Conservation (phyloP, 495 filamentous ascomycete genomes). For the Aspergillus heteromorphus region DNA sequence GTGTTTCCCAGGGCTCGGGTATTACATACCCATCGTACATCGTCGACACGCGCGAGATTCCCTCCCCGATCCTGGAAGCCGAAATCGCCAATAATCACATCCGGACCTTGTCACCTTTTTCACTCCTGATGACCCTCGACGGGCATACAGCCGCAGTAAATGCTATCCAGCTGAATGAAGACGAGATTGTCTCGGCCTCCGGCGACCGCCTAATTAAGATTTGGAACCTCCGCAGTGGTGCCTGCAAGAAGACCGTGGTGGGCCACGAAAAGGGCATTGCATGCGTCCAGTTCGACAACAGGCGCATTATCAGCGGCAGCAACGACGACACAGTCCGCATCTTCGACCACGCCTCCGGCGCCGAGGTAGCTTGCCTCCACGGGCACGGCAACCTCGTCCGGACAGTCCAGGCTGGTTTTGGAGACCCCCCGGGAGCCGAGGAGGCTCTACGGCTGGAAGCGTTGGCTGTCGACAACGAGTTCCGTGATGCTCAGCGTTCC, state of each 20-base stretch:
- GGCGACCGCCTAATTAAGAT: conserved; percentile 88
- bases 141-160: conserved; percentile 93
- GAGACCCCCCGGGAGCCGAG: conserved; percentile 73
- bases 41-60: conserved; percentile 46
- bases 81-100: conserved; percentile 34
- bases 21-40: conserved; percentile 50
- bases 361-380: conserved; percentile 80
- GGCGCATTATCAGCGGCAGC: conserved; percentile 91
- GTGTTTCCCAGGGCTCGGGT: conserved; percentile 28
- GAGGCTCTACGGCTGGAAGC: conserved; percentile 69
- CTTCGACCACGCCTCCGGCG: conserved; percentile 76
- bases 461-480: conserved; percentile 62
- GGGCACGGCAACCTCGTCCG: conserved; percentile 81
- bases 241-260: conserved; percentile 66
- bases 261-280: conserved; percentile 96
- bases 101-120: conserved; percentile 51
- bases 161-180: conserved; percentile 82
- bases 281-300: conserved; percentile 95
- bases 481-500: conserved; percentile 62
- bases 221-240: conserved; percentile 82
- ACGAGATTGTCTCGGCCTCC: conserved; percentile 88
- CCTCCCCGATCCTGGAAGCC: conserved; percentile 39
- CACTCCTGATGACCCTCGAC: conserved; percentile 68
- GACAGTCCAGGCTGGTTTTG: conserved; percentile 90
- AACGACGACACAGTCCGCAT: conserved; percentile 94